These are phyloP conservation scores for Aspergillus campestris DNA, from an alignment of 495 filamentous ascomycete species.

Conservation along the genomic window DNA sequence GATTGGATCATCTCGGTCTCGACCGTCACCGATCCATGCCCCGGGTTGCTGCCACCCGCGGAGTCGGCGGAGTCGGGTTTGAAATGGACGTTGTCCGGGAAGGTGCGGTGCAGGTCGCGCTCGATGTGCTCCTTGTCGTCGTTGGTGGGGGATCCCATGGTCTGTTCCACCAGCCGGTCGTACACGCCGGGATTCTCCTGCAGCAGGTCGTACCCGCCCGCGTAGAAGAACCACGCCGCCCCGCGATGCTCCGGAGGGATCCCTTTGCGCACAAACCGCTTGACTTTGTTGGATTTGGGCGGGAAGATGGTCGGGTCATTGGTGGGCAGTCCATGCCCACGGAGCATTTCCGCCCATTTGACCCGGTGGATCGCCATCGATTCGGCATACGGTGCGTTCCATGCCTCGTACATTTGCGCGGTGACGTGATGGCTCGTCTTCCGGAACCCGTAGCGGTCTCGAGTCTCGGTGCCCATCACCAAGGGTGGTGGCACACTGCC, in stretches of 20 bases:
- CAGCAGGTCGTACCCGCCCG: constrained; percentile 73
- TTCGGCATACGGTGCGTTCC: constrained; percentile 62
- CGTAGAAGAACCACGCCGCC: constrained; percentile 95
- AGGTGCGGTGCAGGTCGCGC: constrained; percentile 88
- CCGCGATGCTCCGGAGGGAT: constrained; percentile 90
- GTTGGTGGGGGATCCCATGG: constrained; percentile 52
- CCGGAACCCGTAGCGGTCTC: constrained; percentile 88
- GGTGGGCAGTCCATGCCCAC: constrained; percentile 64
- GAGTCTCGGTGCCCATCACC: constrained; percentile 24
- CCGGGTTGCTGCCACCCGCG: constrained; percentile 24
- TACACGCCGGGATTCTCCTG: constrained; percentile 69
- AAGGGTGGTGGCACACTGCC: constrained; percentile 34
- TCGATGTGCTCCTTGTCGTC: constrained; percentile 87
- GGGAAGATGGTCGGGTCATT: constrained; percentile 72
- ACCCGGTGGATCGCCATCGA: constrained; percentile 59
- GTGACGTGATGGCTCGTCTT: constrained; percentile 78
- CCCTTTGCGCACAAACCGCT: constrained; percentile 89
- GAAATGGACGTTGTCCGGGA: constrained; percentile 90
- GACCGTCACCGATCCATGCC: constrained; percentile 25
- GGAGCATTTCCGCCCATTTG: constrained; percentile 76
- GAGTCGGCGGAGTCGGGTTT: constrained; percentile 52
- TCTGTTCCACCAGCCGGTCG: constrained; percentile 53
- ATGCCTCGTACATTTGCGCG: constrained; percentile 68
- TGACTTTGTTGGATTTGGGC: constrained; percentile 67
- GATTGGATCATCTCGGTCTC: constrained; percentile 75